Base-by-base conservation (phyloP, 768 basidiomycete genomes). In the Podaxis carcinomalis region DNA sequence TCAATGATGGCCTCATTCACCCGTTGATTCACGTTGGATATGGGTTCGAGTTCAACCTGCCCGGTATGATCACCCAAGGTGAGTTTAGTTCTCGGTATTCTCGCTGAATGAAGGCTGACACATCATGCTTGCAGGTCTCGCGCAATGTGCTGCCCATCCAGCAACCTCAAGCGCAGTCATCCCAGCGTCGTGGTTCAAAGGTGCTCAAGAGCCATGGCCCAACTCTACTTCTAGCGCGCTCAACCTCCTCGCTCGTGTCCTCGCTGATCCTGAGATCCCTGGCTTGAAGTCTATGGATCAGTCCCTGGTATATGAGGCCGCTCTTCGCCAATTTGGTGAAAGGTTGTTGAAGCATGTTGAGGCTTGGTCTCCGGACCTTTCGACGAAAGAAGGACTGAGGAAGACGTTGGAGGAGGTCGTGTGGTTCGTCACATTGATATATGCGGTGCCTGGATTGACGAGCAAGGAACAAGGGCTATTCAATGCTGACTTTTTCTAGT, bases 61-160 rank as follows among this genome's bases (percentile, higher is more conserved):
- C 82, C 6, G 88, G 87, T 0, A 68, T 88, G 50, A 70, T 83
- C 2, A 83, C 81, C 0, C 87, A 90, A 75, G 89, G 88, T 87
- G 59, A 27, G 27, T 62, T 25, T 16, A 13, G 16, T 42, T 42
- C 14, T 42, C 5, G 25, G 47, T 47, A 10, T 44, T 19, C 32
- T 10, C 40, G 21, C n/a, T 60, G 6, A 16, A 47, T 47, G 44
- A 3, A 40, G 5, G n/a, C 32, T 32, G 19, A 19, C 21, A n/a
- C 3, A 1, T 4, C 14, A 36, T 56, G 19, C 10, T 21, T 52
- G 40, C 51, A 86, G 87, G 86, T 28, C 75, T 89, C 4, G 85
- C 86, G 0, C 78, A 82, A 70, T 70, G 82, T 0, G 80, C 84
- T 3, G 79, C 83, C 6, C 82, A 86, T 63, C 52, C 65, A 5